Evolutionary conservation across 257 asterid species (phyloP).

Genomic region (Nicotiana knightiana): DNA sequence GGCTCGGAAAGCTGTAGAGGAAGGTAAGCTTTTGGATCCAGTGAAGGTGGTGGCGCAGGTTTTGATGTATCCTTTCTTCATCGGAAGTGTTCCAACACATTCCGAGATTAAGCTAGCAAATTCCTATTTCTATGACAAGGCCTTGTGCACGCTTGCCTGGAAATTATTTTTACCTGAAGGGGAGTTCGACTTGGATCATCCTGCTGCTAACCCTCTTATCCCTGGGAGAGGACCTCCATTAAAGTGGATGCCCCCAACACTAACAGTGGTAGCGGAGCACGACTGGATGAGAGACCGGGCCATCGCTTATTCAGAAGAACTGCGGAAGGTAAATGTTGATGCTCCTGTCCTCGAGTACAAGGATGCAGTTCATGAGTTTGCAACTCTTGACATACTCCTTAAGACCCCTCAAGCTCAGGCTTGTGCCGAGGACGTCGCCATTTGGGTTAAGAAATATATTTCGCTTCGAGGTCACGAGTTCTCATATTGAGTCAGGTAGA

Average conservation of each 20-base stretch:
- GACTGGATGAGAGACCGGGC: conserved; percentile 95
- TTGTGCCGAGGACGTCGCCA: conserved; percentile 79
- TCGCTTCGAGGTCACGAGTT: conserved; percentile 91
- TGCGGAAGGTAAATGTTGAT: conserved; percentile 77
- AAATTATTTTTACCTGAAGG: conserved; percentile 67
- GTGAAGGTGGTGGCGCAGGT: conserved; percentile 93
- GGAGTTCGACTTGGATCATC: conserved; percentile 69
- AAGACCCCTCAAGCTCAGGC: conserved; percentile 90
- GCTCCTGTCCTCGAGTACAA: conserved; percentile 87
- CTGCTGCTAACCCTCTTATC: conserved; percentile 71
- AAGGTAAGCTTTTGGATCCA: conserved; percentile 72
- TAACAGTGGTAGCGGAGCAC: conserved; percentile 80
- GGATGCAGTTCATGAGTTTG: conserved; percentile 87
- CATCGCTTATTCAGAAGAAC: conserved; percentile 83
- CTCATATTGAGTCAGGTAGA: conserved; percentile 50
- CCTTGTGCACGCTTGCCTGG: conserved; percentile 79
- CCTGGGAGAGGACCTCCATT: conserved; percentile 56
- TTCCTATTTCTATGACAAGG: conserved; percentile 88
- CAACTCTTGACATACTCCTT: conserved; percentile 78
- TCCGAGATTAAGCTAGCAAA: conserved; percentile 79
- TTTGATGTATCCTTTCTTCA: conserved; percentile 89
- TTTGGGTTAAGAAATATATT: conserved; percentile 85
- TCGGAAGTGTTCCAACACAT: conserved; percentile 75
- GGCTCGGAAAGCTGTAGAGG: conserved; percentile 77
- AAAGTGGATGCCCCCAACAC: conserved; percentile 81